Conservation (phyloP, 306 rosid genomes). For the Dalbergia cochinchinensis region DNA sequence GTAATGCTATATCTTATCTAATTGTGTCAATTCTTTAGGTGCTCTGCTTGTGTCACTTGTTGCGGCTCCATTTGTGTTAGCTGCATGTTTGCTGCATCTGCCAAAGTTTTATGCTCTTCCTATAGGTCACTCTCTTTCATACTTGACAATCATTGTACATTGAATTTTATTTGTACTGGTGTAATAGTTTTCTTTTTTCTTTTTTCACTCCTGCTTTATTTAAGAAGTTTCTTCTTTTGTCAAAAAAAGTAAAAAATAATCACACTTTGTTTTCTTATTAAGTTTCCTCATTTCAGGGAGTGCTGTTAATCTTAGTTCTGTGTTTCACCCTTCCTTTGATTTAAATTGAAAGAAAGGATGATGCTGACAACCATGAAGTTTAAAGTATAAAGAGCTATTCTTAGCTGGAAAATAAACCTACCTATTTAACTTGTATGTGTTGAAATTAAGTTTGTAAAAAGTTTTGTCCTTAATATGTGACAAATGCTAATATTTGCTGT, state of each 20-base stretch:
- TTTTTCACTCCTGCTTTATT: background rate
- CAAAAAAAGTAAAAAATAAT: background rate
- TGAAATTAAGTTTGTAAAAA: background rate
- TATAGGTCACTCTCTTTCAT: slow-evolving; percentile 59
- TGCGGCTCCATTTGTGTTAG: slow-evolving; percentile 69
- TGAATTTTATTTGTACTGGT: background rate
- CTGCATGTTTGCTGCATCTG: slow-evolving; percentile 65
- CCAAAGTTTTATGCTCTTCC: slow-evolving; percentile 81
- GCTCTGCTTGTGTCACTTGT: slow-evolving; percentile 76
- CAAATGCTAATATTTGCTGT: background rate
- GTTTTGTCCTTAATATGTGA: background rate
- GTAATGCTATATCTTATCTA: slow-evolving; percentile 5
- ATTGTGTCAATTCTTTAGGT: slow-evolving; percentile 56
- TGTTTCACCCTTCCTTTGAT: background rate
- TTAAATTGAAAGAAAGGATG: slow-evolving; percentile 1
- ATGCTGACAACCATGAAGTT: slow-evolving; percentile 1
- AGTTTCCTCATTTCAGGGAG: background rate
- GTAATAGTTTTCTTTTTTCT: background rate
- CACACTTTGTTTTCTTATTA: background rate
- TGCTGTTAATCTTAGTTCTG: background rate
- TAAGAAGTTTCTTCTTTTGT: background rate
- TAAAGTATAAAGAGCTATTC: slow-evolving; percentile 12
- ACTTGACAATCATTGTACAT: slow-evolving; percentile 22
- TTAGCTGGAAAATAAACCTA: background rate
- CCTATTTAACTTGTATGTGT: slow-evolving; percentile 17